These are phyloP conservation scores for Puccinia triticina DNA, from an alignment of 1,284 basidiomycete species.

Conservation along the genomic window DNA sequence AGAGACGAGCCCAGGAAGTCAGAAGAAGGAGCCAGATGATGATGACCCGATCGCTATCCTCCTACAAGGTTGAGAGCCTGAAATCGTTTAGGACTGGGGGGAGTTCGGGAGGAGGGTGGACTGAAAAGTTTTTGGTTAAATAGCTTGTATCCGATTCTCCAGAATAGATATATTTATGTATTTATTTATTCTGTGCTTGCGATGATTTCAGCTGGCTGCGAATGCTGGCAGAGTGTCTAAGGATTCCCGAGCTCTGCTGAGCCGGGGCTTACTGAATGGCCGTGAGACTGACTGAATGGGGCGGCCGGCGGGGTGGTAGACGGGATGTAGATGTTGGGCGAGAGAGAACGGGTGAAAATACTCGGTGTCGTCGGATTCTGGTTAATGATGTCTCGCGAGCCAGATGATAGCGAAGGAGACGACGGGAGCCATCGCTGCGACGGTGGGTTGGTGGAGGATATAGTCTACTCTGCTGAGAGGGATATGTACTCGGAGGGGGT, in stretches of 20 bases:
- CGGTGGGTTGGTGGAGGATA: not conserved
- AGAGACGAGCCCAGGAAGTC: not conserved
- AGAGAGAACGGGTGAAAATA: conserved; percentile 4
- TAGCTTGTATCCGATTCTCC: not conserved
- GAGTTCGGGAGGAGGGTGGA: too few species aligned
- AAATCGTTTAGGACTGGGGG: too few species aligned
- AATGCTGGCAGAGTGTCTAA: not conserved
- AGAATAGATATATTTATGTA: too few species aligned
- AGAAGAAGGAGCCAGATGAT: conserved; percentile 5
- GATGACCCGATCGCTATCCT: not conserved
- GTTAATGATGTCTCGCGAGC: too few species aligned
- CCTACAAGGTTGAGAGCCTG: conserved; percentile 1
- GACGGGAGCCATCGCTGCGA: not conserved
- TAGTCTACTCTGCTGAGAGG: not conserved
- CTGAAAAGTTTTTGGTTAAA: not conserved
- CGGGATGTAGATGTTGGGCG: conserved; percentile 16
- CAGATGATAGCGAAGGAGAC: not conserved
- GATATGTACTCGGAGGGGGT: too few species aligned
- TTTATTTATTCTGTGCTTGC: too few species aligned
- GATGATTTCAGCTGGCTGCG: conserved; percentile 15
- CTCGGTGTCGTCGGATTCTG: not conserved
- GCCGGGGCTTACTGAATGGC: not conserved
- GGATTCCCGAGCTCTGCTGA: too few species aligned
- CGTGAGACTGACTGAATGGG: not conserved
- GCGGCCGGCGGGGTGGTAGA: too few species aligned